A percentile compares a stretch with the other conserved stretches of the same genome.
Conservation (phyloP, 352 stramenopile species). For the Pythium plurisporium region DNA sequence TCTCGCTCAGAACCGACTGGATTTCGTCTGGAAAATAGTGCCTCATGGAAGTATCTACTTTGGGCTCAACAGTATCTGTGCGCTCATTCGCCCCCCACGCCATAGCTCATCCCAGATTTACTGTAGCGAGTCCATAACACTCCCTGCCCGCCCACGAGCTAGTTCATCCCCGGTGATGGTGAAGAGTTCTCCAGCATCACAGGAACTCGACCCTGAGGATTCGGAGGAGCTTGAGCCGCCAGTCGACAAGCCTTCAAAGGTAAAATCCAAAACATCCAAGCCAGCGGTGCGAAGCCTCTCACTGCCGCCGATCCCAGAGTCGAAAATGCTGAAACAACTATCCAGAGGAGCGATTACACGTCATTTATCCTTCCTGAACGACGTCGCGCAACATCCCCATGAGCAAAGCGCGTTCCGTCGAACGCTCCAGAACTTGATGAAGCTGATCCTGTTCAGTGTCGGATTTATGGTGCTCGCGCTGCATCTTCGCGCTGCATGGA, state of each 20-base stretch:
- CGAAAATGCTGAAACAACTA: not conserved
- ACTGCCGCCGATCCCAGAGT: not conserved
- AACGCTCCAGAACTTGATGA: not conserved
- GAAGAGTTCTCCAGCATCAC: too few relatives aligned
- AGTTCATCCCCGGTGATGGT: too few relatives aligned
- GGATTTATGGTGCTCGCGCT: conserved; percentile 11
- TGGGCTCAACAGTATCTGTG: conserved; percentile 23
- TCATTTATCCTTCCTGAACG: conserved; percentile 3
- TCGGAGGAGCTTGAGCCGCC: too few relatives aligned
- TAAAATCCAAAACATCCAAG: too few relatives aligned
- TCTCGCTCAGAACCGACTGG: conserved; percentile 26
- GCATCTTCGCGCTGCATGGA: conserved; percentile 12
- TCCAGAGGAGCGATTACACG: not conserved
- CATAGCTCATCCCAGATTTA: too few relatives aligned
- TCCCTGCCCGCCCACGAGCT: too few relatives aligned
- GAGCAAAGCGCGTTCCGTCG: not conserved
- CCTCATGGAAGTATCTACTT: conserved; percentile 34
- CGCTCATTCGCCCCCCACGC: conserved; percentile 11
- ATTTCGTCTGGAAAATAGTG: conserved; percentile 26
- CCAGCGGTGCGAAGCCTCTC: too few relatives aligned
- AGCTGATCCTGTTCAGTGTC: conserved; percentile 5
- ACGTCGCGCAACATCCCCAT: not conserved
- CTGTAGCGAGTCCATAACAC: too few relatives aligned
- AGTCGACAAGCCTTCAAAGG: too few relatives aligned
- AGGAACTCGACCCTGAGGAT: too few relatives aligned